These are phyloP conservation scores for Phaffia tasmanica DNA, from an alignment of 768 basidiomycete genomes.

Conservation along the genomic window DNA sequence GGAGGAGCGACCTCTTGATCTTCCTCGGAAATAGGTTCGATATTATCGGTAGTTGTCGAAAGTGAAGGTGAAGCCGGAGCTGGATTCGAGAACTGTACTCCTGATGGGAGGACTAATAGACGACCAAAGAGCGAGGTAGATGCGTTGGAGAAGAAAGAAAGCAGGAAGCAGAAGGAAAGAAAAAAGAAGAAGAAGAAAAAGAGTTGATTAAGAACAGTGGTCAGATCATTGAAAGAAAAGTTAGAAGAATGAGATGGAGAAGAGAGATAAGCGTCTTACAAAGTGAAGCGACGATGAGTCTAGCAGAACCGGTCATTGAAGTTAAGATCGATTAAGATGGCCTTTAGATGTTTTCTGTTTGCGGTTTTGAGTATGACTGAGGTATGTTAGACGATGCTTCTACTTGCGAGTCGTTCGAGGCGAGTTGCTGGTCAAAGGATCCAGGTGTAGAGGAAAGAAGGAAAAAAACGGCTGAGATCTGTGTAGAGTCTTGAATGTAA, in stretches of 20 bases:
- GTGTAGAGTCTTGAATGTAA: no score
- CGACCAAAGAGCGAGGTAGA: neutral
- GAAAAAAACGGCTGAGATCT: no score
- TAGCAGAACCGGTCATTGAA: slow-evolving; percentile 22
- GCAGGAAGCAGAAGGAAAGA: neutral
- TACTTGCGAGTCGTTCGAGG: no score
- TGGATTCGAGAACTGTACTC: slow-evolving; percentile 20
- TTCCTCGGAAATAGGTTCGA: slow-evolving; percentile 5
- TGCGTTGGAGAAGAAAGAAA: neutral
- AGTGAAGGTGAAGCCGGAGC: slow-evolving; percentile 7
- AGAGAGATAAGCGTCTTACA: slow-evolving; percentile 3
- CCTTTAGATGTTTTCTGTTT: no score
- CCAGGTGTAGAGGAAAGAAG: no score
- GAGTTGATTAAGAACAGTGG: neutral
- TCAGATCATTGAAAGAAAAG: neutral
- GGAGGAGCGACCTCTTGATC: slow-evolving; percentile 14
- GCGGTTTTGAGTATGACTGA: no score
- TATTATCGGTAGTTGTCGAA: neutral
- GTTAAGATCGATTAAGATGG: neutral
- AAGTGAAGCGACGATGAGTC: slow-evolving; percentile 25
- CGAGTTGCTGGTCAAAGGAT: no score
- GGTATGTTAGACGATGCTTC: no score
- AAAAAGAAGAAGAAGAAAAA: neutral
- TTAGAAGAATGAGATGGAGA: neutral
- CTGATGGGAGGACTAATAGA: slow-evolving; percentile 18